Conservation (phyloP, 768 basidiomycete species). For the Leucocoprinus leucothites region DNA sequence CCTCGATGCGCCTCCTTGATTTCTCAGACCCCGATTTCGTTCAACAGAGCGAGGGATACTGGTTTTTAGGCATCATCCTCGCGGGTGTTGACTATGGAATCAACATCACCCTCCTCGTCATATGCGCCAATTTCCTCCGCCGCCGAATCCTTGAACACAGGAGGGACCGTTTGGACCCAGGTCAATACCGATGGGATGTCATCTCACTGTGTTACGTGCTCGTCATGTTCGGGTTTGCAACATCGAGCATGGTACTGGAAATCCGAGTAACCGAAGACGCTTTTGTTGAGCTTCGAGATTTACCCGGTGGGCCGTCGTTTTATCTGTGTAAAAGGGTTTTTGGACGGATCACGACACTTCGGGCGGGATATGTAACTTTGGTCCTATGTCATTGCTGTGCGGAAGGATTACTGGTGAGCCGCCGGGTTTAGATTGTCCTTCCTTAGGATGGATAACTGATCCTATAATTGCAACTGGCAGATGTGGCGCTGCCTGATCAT, state of each 20-base stretch:
- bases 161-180: too few species aligned
- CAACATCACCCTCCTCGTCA: not conserved
- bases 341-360: not conserved
- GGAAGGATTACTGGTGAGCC: not conserved
- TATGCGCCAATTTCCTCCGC: not conserved
- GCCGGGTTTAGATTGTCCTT: too few species aligned
- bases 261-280: not conserved
- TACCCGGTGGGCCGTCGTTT: not conserved
- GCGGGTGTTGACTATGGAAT: not conserved
- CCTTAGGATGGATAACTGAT: too few species aligned
- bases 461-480: not conserved
- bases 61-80: constrained; percentile 8
- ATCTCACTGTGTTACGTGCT: not conserved
- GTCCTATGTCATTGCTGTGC: not conserved
- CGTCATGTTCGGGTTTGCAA: constrained; percentile 4
- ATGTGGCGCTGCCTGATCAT: not conserved
- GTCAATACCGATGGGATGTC: not conserved
- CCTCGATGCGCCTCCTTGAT: not conserved
- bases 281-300: not conserved
- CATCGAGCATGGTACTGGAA: not conserved
- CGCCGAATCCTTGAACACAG: not conserved
- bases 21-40: not conserved
- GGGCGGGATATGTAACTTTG: not conserved
- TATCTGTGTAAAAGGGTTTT: constrained; percentile 2
- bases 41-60: constrained; percentile 1